phyloP scores from a whole-genome alignment of 768 basidiomycete species.

The Lyophyllum shimeji region DNA sequence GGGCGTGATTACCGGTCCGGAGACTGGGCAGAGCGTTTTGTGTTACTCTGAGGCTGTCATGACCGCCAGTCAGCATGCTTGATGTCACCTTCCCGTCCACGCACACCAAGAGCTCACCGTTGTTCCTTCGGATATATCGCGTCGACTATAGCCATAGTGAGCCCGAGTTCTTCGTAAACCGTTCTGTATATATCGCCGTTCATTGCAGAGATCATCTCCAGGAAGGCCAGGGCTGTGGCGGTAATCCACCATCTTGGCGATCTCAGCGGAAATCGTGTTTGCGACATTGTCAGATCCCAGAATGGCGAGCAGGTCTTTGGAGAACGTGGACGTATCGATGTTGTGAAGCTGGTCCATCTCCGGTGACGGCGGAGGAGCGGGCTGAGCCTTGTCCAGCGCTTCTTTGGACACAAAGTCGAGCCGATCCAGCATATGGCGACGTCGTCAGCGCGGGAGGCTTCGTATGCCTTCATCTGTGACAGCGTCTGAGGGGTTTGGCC shows the following conservation, averaged over 20 bases:
- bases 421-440: neutral
- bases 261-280: neutral
- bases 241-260: neutral
- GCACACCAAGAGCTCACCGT: neutral
- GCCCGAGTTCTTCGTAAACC: neutral
- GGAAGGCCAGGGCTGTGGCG: neutral
- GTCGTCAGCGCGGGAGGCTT: constrained; percentile 1
- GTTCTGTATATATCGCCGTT: neutral
- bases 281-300: constrained; percentile 6
- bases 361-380: neutral
- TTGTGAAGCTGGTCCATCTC: neutral
- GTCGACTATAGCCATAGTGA: constrained; percentile 2
- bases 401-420: neutral
- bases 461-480: constrained; percentile 6
- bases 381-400: neutral
- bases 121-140: neutral
- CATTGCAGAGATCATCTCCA: neutral
- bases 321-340: neutral
- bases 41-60: neutral
- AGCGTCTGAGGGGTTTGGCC: neutral
- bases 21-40: neutral
- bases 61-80: neutral
- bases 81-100: neutral
- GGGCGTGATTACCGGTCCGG: neutral
- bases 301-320: neutral